Evolutionary conservation across 2,329 filamentous ascomycete species (phyloP).

Genomic region (Biscogniauxia mediterranea): DNA sequence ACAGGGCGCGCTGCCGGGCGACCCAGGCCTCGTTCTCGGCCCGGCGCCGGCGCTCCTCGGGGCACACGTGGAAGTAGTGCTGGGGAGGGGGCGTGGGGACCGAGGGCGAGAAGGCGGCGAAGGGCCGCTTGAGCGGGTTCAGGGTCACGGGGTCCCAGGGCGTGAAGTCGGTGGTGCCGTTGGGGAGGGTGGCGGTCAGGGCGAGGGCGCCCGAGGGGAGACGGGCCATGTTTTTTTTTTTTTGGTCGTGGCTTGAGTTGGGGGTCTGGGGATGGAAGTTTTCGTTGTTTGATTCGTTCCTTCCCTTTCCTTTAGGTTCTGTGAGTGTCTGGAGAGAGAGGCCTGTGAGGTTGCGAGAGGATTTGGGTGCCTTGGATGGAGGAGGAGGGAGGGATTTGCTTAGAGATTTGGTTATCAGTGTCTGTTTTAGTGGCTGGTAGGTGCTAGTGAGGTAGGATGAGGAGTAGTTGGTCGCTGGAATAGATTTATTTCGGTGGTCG

Average conservation of each 20-base stretch:
- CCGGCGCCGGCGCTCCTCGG: background rate
- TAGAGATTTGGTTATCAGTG: too few relatives aligned
- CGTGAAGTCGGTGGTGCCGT: background rate
- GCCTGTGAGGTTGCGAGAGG: too few relatives aligned
- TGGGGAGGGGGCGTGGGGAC: background rate
- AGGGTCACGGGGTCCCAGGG: background rate
- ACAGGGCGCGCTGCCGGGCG: constrained; percentile 1
- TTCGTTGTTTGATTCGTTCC: background rate
- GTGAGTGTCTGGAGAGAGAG: too few relatives aligned
- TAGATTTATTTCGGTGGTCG: too few relatives aligned
- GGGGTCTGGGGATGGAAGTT: background rate
- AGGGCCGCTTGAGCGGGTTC: constrained; percentile 2
- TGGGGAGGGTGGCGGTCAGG: background rate
- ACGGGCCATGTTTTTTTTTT: background rate
- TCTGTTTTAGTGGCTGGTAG: too few relatives aligned
- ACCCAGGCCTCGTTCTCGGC: background rate
- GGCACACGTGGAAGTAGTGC: background rate
- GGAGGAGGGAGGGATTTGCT: too few relatives aligned
- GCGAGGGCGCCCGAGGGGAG: background rate
- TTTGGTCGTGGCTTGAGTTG: background rate
- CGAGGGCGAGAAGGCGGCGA: background rate
- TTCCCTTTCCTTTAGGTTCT: too few relatives aligned
- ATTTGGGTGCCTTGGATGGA: too few relatives aligned
- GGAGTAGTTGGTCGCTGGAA: too few relatives aligned
- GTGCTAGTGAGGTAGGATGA: too few relatives aligned